A percentile compares a stretch with the other conserved stretches of the same genome.
phyloP scores from a whole-genome alignment of 2,329 filamentous ascomycete species.

The Septoria petroselini region DNA sequence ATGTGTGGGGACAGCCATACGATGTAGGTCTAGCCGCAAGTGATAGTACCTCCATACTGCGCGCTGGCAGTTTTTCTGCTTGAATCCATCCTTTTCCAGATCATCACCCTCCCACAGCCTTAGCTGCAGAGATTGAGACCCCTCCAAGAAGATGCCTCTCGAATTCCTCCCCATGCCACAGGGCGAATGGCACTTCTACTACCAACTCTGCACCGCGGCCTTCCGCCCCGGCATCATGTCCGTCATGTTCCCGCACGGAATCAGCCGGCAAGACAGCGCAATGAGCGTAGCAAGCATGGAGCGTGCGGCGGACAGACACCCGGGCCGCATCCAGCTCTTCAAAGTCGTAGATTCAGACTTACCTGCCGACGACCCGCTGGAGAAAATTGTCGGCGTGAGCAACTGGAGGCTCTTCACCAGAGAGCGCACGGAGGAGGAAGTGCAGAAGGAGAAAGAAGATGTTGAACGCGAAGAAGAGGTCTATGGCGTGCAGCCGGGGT shows the following conservation, averaged over 20 bases:
- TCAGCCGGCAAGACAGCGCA: slow-evolving; percentile 18
- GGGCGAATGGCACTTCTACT: slow-evolving; percentile 29
- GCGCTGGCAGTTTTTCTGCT: no score
- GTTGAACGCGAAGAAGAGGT: slow-evolving; percentile 23
- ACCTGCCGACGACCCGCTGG: slow-evolving; percentile 23
- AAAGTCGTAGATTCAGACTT: slow-evolving; percentile 35
- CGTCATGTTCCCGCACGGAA: slow-evolving; percentile 35
- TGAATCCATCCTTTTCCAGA: no score
- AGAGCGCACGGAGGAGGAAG: slow-evolving; percentile 30
- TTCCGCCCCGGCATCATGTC: slow-evolving; percentile 33
- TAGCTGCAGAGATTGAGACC: no score
- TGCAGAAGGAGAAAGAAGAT: slow-evolving; percentile 28
- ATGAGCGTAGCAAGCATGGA: slow-evolving; percentile 13
- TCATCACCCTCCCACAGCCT: no score
- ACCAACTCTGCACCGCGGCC: slow-evolving; percentile 27
- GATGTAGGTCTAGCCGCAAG: no score
- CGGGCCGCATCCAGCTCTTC: slow-evolving; percentile 22
- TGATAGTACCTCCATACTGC: no score
- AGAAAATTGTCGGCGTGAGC: slow-evolving; percentile 33
- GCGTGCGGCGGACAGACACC: slow-evolving; percentile 20
- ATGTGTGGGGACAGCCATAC: no score
- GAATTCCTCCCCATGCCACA: slow-evolving; percentile 30
- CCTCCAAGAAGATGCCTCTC: slow-evolving; percentile 31
- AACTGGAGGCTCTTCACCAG: slow-evolving; percentile 34
- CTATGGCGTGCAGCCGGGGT: slow-evolving; percentile 22